phyloP scores from a whole-genome alignment of 2,329 filamentous ascomycete genomes.

The Cryphonectria parasitica region DNA sequence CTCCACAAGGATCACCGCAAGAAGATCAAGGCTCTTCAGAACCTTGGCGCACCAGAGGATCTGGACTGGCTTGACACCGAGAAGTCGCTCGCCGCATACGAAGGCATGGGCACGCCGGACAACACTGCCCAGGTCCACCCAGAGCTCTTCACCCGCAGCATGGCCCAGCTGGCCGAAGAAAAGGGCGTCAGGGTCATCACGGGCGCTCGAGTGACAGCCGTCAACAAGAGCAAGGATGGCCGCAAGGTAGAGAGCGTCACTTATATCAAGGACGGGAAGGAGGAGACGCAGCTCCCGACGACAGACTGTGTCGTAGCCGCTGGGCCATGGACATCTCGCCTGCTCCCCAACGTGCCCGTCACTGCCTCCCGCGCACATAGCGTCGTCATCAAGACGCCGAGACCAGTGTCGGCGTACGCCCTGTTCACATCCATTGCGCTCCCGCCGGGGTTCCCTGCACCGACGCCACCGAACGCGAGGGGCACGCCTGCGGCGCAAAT shows the following conservation, averaged over 20 bases:
- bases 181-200: slow-evolving; percentile 58
- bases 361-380: slow-evolving; percentile 49
- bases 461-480: slow-evolving; percentile 34
- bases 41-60: slow-evolving; percentile 53
- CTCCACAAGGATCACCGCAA: slow-evolving; percentile 34
- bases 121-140: slow-evolving; percentile 81
- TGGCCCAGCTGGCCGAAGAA: slow-evolving; percentile 69
- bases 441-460: slow-evolving; percentile 53
- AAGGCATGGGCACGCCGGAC: slow-evolving; percentile 49
- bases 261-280: slow-evolving; percentile 30
- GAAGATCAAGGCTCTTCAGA: slow-evolving; percentile 33
- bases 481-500: slow-evolving; percentile 6
- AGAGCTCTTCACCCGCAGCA: slow-evolving; percentile 73
- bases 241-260: slow-evolving; percentile 29
- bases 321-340: slow-evolving; percentile 50
- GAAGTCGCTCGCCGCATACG: slow-evolving; percentile 49
- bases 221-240: slow-evolving; percentile 35
- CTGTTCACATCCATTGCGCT: slow-evolving; percentile 75
- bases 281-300: slow-evolving; percentile 28
- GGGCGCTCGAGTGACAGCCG: slow-evolving; percentile 36
- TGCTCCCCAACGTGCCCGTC: slow-evolving; percentile 49
- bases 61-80: slow-evolving; percentile 69
- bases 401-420: slow-evolving; percentile 58
- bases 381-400: slow-evolving; percentile 46
- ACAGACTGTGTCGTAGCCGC: slow-evolving; percentile 43